Evolutionary conservation across 2,329 filamentous ascomycete species (phyloP).

Genomic region (Sphaerulina musiva): DNA sequence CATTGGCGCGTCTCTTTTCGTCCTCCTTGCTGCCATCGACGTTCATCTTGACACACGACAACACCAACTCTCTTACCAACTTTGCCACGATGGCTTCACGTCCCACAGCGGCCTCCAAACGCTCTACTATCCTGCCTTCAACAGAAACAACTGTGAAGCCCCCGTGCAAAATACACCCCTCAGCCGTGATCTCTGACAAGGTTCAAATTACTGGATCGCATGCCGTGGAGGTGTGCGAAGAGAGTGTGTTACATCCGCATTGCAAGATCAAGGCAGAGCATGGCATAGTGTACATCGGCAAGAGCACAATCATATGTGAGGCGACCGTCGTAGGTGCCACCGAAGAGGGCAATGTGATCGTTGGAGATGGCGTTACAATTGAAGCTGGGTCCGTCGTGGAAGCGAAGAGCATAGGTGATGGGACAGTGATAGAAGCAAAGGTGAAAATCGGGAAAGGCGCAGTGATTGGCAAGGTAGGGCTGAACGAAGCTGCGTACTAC

Average conservation of each 20-base stretch:
- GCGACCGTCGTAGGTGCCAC: conserved; percentile 37
- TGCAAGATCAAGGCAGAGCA: conserved; percentile 45
- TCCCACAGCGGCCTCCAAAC: conserved; percentile 10
- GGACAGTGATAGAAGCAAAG: conserved; percentile 28
- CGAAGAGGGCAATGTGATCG: conserved; percentile 30
- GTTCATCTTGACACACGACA: background rate
- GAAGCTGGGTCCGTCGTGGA: conserved; percentile 41
- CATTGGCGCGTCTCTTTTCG: background rate
- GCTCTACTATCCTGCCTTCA: conserved; percentile 3
- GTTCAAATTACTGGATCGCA: conserved; percentile 59
- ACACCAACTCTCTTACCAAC: background rate
- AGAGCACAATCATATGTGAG: conserved; percentile 70
- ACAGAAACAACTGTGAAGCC: conserved; percentile 25
- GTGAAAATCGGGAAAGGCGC: conserved; percentile 35
- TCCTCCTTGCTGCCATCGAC: background rate
- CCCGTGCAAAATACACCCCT: conserved; percentile 40
- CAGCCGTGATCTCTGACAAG: conserved; percentile 44
- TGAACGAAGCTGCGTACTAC: background rate
- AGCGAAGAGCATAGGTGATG: conserved; percentile 28
- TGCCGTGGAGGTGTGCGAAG: conserved; percentile 69
- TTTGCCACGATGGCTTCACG: conserved; percentile 15
- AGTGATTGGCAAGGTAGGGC: conserved; percentile 40
- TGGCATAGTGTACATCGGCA: conserved; percentile 40
- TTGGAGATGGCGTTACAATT: conserved; percentile 41
- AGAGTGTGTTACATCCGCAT: conserved; percentile 80